These are phyloP conservation scores for Clarkia xantiana DNA, from an alignment of 345 rosid species.

Conservation along the genomic window DNA sequence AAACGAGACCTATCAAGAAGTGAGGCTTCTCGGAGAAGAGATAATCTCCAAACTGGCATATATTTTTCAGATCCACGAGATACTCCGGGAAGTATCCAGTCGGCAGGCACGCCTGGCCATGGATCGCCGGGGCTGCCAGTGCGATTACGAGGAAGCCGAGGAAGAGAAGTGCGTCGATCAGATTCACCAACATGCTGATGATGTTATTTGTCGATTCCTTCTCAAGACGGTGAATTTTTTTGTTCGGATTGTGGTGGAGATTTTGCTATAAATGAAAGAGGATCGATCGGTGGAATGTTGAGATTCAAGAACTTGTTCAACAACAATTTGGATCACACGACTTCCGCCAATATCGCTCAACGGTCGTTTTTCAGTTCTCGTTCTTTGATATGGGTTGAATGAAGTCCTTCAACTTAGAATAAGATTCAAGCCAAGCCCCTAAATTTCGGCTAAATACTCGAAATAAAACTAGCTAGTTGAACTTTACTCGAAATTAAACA, in stretches of 20 bases:
- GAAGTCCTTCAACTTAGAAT: too few species aligned
- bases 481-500: too few species aligned
- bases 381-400: too few species aligned
- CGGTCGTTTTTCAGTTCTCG: too few species aligned
- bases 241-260: not conserved
- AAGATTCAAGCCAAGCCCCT: too few species aligned
- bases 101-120: slow-evolving; percentile 48
- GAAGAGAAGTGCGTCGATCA: slow-evolving; percentile 45
- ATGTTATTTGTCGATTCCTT: not conserved
- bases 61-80: slow-evolving; percentile 37
- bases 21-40: slow-evolving; percentile 51
- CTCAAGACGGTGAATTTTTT: not conserved
- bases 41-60: slow-evolving; percentile 41
- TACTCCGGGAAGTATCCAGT: slow-evolving; percentile 27
- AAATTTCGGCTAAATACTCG: too few species aligned
- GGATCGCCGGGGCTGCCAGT: slow-evolving; percentile 43
- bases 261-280: not conserved
- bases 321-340: too few species aligned
- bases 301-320: too few species aligned
- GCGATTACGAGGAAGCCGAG: slow-evolving; percentile 34
- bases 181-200: slow-evolving; percentile 47
- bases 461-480: too few species aligned
- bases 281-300: slow-evolving; percentile 2
- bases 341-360: too few species aligned
- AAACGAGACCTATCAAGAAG: slow-evolving; percentile 54